Percentiles rank a stretch among this genome's conserved stretches.
Conservation (phyloP, 139 green algal genomes). For the Zygnema circumcarinatum region DNA sequence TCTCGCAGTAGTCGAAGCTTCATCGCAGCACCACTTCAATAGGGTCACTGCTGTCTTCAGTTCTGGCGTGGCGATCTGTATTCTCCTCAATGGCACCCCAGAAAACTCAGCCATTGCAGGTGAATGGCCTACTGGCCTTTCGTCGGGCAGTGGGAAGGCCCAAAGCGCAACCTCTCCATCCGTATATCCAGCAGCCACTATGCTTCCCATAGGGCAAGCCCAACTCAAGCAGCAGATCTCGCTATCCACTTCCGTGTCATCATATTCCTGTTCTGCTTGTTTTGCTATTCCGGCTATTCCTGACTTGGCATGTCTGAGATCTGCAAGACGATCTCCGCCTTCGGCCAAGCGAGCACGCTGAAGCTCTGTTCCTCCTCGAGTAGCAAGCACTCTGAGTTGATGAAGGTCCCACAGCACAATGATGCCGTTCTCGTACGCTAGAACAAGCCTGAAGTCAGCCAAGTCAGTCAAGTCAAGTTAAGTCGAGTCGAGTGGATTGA, state of each 20-base stretch:
- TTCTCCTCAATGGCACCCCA: slow-evolving; percentile 2
- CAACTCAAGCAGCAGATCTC: slow-evolving; percentile 34
- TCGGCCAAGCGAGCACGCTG: slow-evolving; percentile 15
- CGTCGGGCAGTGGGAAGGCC: background rate
- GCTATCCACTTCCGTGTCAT: background rate
- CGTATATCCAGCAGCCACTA: slow-evolving; percentile 37
- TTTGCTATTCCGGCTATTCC: background rate
- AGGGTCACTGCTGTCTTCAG: slow-evolving; percentile 13
- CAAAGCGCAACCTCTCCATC: slow-evolving; percentile 39
- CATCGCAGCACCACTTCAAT: slow-evolving; percentile 25
- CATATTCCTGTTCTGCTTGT: background rate
- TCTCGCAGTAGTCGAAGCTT: background rate
- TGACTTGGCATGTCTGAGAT: background rate
- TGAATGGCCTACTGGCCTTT: background rate
- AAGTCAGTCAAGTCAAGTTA: background rate
- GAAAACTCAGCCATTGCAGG: background rate
- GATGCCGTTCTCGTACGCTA: slow-evolving; percentile 29
- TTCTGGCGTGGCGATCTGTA: background rate
- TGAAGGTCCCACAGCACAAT: slow-evolving; percentile 45
- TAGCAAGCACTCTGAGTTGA: slow-evolving; percentile 17
- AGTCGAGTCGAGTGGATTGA: background rate
- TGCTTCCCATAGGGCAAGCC: slow-evolving; percentile 16
- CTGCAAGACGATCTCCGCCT: background rate
- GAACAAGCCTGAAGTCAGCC: slow-evolving; percentile 13
- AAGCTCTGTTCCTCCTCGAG: slow-evolving; percentile 8